A percentile compares a stretch with the other conserved stretches of the same genome.
phyloP scores from a whole-genome alignment of 441 rosid genomes.

The Manihot esculenta region DNA sequence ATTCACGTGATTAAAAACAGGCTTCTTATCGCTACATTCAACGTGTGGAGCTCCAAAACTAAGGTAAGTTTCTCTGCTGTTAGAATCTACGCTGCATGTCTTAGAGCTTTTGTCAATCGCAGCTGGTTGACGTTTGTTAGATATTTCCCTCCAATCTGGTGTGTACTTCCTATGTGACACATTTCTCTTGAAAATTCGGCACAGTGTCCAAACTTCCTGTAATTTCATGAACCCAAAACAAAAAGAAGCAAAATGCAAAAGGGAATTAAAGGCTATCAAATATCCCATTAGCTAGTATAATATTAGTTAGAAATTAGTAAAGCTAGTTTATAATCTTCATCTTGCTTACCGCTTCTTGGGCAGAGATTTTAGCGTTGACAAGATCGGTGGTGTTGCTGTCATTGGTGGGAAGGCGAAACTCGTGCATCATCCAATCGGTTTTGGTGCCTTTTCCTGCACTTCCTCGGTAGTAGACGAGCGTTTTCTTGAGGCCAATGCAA shows the following conservation, averaged over 20 bases:
- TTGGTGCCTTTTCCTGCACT: constrained; percentile 91
- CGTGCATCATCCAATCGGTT: constrained; percentile 99
- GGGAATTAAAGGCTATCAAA: too few relatives aligned
- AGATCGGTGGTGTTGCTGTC: constrained; percentile 17
- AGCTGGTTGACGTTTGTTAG: constrained; percentile 31
- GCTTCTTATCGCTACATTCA: constrained; percentile 31
- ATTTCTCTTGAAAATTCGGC: constrained; percentile 71
- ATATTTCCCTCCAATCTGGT: constrained; percentile 55
- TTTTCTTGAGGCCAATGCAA: constrained; percentile 84
- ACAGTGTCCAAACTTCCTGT: constrained; percentile 90
- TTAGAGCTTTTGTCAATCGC: constrained; percentile 27
- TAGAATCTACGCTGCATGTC: constrained; percentile 24
- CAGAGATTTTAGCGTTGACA: constrained; percentile 25
- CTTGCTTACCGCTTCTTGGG: constrained; percentile 64
- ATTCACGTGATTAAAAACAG: constrained; percentile 14
- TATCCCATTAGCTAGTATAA: too few relatives aligned
- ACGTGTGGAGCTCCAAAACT: constrained; percentile 42
- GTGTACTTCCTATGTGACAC: constrained; percentile 47
- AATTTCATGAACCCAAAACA: neutral
- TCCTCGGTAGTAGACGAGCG: constrained; percentile 84
- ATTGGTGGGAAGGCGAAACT: constrained; percentile 75
- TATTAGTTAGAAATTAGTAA: too few relatives aligned
- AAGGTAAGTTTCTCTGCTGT: constrained; percentile 42
- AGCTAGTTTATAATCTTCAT: too few relatives aligned
- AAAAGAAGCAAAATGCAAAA: neutral